These are phyloP conservation scores for Pythium sp. DNA, from an alignment of 352 stramenopile species.

Conservation along the genomic window DNA sequence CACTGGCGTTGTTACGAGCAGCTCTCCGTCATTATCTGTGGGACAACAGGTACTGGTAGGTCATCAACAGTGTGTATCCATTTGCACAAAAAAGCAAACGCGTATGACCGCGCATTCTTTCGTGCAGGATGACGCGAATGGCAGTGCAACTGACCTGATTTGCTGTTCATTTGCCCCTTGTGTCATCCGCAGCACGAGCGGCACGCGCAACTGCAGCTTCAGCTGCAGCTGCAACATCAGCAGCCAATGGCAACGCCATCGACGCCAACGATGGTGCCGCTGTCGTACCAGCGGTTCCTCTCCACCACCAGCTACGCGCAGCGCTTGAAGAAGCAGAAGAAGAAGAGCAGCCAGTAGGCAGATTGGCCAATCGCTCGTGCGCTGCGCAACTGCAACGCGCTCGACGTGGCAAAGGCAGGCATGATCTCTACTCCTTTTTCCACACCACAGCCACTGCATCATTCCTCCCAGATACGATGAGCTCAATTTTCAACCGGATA, in stretches of 20 bases:
- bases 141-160: neutral
- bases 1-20: neutral
- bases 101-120: neutral
- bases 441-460: neutral
- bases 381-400: neutral
- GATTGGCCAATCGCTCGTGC: conserved; percentile 2
- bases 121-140: neutral
- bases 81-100: neutral
- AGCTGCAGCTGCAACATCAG: conserved; percentile 12
- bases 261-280: conserved; percentile 16
- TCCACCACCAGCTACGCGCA: conserved; percentile 54
- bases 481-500: neutral
- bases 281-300: conserved; percentile 48
- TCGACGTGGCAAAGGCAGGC: neutral
- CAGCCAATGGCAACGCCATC: neutral
- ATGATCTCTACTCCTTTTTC: neutral
- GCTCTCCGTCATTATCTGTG: neutral
- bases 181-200: neutral
- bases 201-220: neutral
- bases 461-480: neutral
- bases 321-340: conserved; percentile 28
- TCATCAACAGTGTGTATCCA: neutral
- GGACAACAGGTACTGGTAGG: neutral
- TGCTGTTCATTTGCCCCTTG: neutral
- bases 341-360: conserved; percentile 1